Conservation (phyloP, 768 basidiomycete species). For the Lactarius vividus region DNA sequence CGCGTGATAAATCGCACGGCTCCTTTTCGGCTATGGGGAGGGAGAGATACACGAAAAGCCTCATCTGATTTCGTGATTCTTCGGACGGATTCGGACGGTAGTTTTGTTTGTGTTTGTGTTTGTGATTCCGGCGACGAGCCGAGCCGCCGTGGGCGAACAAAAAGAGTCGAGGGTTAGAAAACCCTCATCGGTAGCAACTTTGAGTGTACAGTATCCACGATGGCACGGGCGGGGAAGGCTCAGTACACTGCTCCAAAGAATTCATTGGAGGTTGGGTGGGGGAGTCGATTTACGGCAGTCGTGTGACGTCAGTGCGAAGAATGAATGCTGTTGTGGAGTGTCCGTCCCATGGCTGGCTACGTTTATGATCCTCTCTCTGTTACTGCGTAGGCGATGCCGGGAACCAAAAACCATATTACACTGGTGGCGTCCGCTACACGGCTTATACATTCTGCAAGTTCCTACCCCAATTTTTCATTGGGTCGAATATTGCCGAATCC, state of each 20-base stretch:
- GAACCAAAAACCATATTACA: not conserved
- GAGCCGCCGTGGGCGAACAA: not conserved
- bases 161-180: not conserved
- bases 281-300: not conserved
- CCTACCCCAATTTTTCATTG: not conserved
- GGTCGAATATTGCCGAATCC: not conserved
- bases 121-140: not conserved
- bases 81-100: not conserved
- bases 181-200: too few species aligned
- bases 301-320: not conserved
- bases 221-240: not conserved
- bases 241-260: not conserved
- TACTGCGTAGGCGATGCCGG: not conserved
- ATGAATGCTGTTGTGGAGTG: not conserved
- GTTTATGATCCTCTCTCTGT: not conserved
- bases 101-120: too few species aligned
- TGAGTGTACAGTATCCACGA: not conserved
- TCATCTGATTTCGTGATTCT: not conserved
- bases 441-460: not conserved
- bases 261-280: not conserved
- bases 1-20: not conserved
- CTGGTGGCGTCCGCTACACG: not conserved
- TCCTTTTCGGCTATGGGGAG: slow-evolving; percentile 4
- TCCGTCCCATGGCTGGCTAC: not conserved
- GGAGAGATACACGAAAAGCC: not conserved